A percentile compares a stretch with the other conserved stretches of the same genome.
These are phyloP conservation scores for Epichloe sibirici DNA, from an alignment of 2,329 filamentous ascomycete species.

Conservation along the genomic window DNA sequence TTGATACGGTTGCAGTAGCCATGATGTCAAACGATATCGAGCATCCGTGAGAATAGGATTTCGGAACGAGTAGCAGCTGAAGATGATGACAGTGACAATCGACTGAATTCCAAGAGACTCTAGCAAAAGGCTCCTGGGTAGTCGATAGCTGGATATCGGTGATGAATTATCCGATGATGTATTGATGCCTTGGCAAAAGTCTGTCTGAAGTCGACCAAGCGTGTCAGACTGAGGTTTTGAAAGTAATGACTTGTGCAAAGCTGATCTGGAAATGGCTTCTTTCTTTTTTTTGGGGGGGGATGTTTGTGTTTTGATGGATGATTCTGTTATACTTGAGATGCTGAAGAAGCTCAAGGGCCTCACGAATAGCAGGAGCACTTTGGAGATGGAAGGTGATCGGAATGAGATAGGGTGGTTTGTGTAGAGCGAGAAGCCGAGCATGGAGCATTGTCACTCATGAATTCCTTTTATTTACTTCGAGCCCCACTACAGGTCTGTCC, in stretches of 20 bases:
- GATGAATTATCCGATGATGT: slow-evolving; percentile 34
- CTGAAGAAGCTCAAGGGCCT: slow-evolving; percentile 10
- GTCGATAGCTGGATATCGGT: slow-evolving; percentile 33
- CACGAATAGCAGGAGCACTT: not conserved
- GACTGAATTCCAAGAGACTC: slow-evolving; percentile 48
- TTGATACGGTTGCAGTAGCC: slow-evolving; percentile 72
- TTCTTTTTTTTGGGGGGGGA: not conserved
- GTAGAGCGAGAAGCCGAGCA: slow-evolving; percentile 13
- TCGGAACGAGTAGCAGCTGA: slow-evolving; percentile 34
- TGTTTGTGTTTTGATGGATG: not conserved
- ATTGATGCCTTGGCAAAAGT: slow-evolving; percentile 30
- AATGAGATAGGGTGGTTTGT: slow-evolving; percentile 12
- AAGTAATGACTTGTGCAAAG: slow-evolving; percentile 24
- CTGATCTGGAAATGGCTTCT: slow-evolving; percentile 22
- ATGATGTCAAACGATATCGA: slow-evolving; percentile 40
- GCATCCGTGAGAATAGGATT: slow-evolving; percentile 10
- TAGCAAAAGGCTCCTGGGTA: slow-evolving; percentile 44
- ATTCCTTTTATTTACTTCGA: slow-evolving; percentile 35
- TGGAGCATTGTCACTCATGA: slow-evolving; percentile 11
- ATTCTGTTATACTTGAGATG: slow-evolving; percentile 13
- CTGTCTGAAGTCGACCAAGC: slow-evolving; percentile 28
- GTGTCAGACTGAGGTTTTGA: slow-evolving; percentile 19
- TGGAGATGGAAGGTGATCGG: slow-evolving; percentile 7
- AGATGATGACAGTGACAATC: slow-evolving; percentile 25
- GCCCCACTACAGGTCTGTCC: slow-evolving; percentile 23